phyloP scores from a whole-genome alignment of 1,284 basidiomycete species.

The Sanghuangporus sanghuang region DNA sequence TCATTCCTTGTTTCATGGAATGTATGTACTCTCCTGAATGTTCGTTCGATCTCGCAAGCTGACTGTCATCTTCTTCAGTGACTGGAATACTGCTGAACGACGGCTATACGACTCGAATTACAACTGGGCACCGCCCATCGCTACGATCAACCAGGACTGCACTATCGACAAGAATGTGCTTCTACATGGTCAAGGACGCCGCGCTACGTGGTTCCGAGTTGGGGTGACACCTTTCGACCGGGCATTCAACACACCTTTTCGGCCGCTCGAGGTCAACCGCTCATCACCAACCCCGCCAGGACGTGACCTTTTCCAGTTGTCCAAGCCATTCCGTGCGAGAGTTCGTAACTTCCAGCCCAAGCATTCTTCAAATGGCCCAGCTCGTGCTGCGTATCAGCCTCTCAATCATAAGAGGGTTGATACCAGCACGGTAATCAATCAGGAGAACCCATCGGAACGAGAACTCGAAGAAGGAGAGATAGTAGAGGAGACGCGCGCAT shows the following conservation, averaged over 20 bases:
- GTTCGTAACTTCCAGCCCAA: too few species aligned
- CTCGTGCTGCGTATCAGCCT: background rate
- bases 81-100: background rate
- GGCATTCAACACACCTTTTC: background rate
- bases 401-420: background rate
- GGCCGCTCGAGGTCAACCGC: background rate
- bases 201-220: background rate
- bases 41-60: too few species aligned
- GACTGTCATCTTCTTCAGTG: background rate
- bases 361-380: too few species aligned
- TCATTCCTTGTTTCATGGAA: background rate
- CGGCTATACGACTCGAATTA: background rate
- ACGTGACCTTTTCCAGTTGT: background rate
- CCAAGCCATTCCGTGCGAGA: background rate
- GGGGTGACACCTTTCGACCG: background rate
- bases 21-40: background rate
- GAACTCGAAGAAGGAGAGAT: background rate
- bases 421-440: background rate
- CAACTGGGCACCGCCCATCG: background rate
- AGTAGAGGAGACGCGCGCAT: background rate
- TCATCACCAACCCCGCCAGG: background rate
- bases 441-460: background rate
- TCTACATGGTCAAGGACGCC: background rate
- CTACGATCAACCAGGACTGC: background rate
- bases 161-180: background rate